A percentile compares a stretch with the other conserved stretches of the same genome.
Evolutionary conservation across 1,284 basidiomycete species (phyloP).

Genomic region (Blastosporella zonata): DNA sequence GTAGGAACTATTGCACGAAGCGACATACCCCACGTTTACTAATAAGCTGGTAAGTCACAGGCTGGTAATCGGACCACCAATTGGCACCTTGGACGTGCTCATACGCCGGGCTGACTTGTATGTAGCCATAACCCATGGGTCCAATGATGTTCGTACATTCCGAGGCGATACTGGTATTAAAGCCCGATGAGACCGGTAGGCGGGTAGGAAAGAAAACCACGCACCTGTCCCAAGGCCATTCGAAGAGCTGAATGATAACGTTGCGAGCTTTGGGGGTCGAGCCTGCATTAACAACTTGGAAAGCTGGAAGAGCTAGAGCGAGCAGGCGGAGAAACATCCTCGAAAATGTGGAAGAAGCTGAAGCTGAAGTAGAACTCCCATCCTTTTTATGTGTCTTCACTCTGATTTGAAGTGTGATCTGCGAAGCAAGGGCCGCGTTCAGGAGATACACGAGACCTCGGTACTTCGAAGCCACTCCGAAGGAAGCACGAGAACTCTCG

Average conservation of each 20-base stretch:
- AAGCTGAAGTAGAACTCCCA: no score
- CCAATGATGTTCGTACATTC: conserved; percentile 39
- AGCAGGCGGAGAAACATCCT: not conserved
- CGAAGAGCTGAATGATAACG: conserved; percentile 38
- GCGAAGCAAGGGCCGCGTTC: no score
- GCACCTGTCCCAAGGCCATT: conserved; percentile 35
- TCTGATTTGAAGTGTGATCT: no score
- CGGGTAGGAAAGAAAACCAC: not conserved
- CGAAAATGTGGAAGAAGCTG: not conserved
- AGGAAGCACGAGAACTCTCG: no score
- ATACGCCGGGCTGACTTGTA: conserved; percentile 34
- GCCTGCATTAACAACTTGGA: not conserved
- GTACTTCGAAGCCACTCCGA: no score
- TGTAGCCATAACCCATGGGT: conserved; percentile 37
- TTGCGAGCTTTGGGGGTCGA: conserved; percentile 8
- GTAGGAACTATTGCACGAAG: not conserved
- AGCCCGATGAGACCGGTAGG: not conserved
- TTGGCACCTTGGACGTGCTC: conserved; percentile 31
- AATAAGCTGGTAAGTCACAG: conserved; percentile 35
- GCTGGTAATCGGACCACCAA: conserved; percentile 44
- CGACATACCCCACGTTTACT: conserved; percentile 29
- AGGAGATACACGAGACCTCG: no score
- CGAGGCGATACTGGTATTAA: conserved; percentile 28
- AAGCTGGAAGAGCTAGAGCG: not conserved
- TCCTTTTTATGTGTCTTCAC: no score